Base-by-base conservation (phyloP, 345 rosid species). In the Brassica incana region DNA sequence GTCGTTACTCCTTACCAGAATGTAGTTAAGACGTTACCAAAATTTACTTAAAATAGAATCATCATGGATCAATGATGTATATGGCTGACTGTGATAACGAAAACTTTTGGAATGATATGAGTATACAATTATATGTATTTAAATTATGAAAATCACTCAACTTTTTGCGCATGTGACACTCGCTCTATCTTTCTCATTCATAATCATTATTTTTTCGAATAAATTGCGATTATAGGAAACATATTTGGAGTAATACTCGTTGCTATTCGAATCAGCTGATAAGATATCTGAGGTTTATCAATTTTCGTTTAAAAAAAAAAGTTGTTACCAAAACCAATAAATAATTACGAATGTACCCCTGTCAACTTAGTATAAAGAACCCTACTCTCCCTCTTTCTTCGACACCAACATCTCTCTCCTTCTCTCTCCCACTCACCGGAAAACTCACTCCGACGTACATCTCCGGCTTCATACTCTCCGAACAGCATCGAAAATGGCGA, bases 401-500 rank as follows among this genome's bases (percentile, higher is more conserved):
- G 4, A 73, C 68, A 48, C 71, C 65, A 3, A 70, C 30, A 67
- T 52, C 27, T 33, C 35, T 68, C 64, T 56, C 27, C n/a, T 15
- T 65, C 73, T 52, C 25, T 48, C 48, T 67, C 65, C 38, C 56
- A 45, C 48, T 80, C 74, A 74, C 72, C 79, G 67, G 72, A 3
- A 52, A 63, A 16, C 3, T 62, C 50, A 74, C 60, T 61, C 65
- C 65, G 70, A 68, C 82, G 12, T 30, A 10, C 63, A 58, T 40
- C 69, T 16, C 77, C 61, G 52, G 7, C 70, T 10, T 33, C 6
- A 64, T 8, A 14, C 3, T 4, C 45, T 52, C 75, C 29, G 30
- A 69, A 79, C 52, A 1, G 3, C 16, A 12, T 3, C 0, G 8
- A 3, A 59, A 78, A 91, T 90, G 98, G 96, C 91, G 12, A 92